These are phyloP conservation scores for Eutrema salsugineum DNA, from an alignment of 441 rosid species.

Conservation along the genomic window DNA sequence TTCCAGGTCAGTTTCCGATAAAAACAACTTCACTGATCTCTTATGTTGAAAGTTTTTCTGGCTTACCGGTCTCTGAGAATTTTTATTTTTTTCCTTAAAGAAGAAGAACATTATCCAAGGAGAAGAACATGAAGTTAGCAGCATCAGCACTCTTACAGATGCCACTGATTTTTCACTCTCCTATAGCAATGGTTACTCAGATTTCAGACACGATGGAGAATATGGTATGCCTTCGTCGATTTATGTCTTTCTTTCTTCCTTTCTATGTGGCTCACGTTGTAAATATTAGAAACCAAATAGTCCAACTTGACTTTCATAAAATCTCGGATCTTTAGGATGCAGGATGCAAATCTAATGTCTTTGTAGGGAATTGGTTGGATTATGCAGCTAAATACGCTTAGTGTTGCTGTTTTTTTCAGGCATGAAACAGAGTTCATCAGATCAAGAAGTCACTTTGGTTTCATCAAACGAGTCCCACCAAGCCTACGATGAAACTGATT, in stretches of 20 bases:
- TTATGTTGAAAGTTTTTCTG: neutral
- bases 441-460: constrained; percentile 48
- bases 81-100: neutral
- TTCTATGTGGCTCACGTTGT: neutral
- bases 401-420: constrained; percentile 31
- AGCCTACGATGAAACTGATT: constrained; percentile 31
- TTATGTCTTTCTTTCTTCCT: neutral
- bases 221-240: constrained; percentile 10
- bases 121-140: constrained; percentile 33
- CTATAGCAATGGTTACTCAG: constrained; percentile 10
- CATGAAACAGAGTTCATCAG: constrained; percentile 32
- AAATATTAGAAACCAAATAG: neutral
- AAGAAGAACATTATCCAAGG: constrained; percentile 5
- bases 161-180: neutral
- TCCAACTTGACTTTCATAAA: neutral
- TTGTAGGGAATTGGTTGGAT: neutral
- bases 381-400: neutral
- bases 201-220: constrained; percentile 9
- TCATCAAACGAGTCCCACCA: constrained; percentile 56
- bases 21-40: neutral
- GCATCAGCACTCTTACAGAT: constrained; percentile 33
- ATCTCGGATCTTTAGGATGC: neutral
- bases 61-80: neutral
- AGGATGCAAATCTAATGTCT: neutral
- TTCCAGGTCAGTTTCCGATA: constrained; percentile 51